These are phyloP conservation scores for Penicillium crystallinum DNA, from an alignment of 495 filamentous ascomycete species.

Conservation along the genomic window DNA sequence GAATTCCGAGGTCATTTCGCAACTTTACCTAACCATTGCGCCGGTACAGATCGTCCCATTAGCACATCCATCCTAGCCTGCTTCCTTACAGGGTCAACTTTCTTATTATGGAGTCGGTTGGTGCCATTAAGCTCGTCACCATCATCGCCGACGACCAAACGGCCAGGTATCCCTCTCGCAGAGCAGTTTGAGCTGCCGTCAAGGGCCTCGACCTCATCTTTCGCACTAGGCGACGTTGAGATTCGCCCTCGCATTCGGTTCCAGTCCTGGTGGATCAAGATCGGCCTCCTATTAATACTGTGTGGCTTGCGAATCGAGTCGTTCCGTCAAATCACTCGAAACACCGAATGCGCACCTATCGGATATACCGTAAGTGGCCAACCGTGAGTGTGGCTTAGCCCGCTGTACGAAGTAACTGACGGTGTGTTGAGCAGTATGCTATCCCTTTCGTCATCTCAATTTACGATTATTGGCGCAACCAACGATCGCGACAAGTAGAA, in stretches of 20 bases:
- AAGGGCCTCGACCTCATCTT: constrained; percentile 11
- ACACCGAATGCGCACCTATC: constrained; percentile 37
- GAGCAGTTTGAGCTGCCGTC: constrained; percentile 20
- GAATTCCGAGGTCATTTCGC: neutral
- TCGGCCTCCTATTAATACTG: constrained; percentile 23
- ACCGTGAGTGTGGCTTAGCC: neutral
- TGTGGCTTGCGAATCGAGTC: constrained; percentile 36
- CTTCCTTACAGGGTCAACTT: constrained; percentile 28
- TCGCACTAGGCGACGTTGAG: constrained; percentile 4
- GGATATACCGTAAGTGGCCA: constrained; percentile 37
- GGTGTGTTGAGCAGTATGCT: constrained; percentile 19
- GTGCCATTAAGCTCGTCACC: constrained; percentile 12
- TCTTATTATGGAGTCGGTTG: constrained; percentile 33
- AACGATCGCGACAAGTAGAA: constrained; percentile 20
- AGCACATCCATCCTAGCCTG: constrained; percentile 35
- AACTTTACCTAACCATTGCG: constrained; percentile 8
- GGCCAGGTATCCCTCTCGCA: constrained; percentile 11
- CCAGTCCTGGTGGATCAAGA: constrained; percentile 22
- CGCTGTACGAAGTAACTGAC: constrained; percentile 9
- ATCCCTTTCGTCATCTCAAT: constrained; percentile 41
- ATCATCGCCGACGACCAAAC: constrained; percentile 18
- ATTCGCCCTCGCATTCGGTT: constrained; percentile 4
- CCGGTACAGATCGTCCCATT: constrained; percentile 36
- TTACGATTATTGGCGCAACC: constrained; percentile 40
- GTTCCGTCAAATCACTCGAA: constrained; percentile 30